Evolutionary conservation across 139 green algal species (phyloP).

Genomic region (Chlamydomonas asymmetrica): DNA sequence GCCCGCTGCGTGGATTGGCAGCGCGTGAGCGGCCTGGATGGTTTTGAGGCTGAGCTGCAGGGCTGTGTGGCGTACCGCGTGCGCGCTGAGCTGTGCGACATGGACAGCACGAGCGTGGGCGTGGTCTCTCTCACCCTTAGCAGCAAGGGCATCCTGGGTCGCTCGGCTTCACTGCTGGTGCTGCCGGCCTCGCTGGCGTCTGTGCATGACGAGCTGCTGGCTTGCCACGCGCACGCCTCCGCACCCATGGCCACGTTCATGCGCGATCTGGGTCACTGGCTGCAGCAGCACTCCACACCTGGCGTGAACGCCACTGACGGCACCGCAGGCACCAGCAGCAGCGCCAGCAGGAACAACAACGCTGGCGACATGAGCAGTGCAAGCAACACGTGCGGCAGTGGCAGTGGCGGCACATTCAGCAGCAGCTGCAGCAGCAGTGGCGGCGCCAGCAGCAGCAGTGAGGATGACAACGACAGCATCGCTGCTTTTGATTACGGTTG

Average conservation of each 20-base stretch:
- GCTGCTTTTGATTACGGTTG: too few species aligned
- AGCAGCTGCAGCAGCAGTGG: too few species aligned
- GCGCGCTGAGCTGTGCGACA: background rate
- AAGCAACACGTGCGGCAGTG: background rate
- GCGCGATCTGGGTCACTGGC: slow-evolving; percentile 9
- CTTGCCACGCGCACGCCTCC: background rate
- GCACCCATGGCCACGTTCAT: slow-evolving; percentile 1
- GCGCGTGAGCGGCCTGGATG: too few species aligned
- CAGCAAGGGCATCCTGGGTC: too few species aligned
- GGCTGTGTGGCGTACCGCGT: too few species aligned
- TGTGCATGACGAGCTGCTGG: background rate
- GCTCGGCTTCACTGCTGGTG: background rate
- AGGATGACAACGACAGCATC: slow-evolving; percentile 3
- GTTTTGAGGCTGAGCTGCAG: too few species aligned
- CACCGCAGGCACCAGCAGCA: too few species aligned
- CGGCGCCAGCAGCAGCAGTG: background rate
- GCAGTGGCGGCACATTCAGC: background rate
- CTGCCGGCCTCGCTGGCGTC: background rate
- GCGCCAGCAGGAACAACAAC: too few species aligned
- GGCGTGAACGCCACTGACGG: background rate
- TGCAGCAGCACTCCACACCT: background rate
- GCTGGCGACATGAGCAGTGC: too few species aligned
- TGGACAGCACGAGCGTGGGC: background rate
- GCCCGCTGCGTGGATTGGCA: too few species aligned
- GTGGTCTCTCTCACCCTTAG: background rate